phyloP scores from a whole-genome alignment of 108 stramenopile species.

The Fragilaria radians region DNA sequence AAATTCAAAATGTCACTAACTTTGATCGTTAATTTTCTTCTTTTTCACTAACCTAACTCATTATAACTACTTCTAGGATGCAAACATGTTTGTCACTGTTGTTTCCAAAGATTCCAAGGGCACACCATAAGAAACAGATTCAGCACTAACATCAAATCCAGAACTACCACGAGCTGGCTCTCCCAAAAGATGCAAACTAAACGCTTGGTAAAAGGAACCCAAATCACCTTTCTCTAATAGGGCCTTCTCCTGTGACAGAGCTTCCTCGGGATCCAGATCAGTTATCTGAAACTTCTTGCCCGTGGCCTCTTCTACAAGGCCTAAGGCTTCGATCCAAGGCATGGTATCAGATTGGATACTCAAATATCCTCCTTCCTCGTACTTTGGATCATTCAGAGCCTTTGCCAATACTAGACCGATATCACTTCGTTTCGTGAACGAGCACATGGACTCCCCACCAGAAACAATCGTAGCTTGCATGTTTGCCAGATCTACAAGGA shows the following conservation, averaged over 20 bases:
- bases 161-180: conserved; percentile 17
- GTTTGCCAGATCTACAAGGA: conserved; percentile 10
- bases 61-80: no score
- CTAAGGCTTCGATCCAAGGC: conserved; percentile 11
- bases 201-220: conserved; percentile 10
- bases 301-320: neutral
- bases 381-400: conserved; percentile 16
- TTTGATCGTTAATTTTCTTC: no score
- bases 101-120: conserved; percentile 9
- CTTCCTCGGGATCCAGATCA: conserved; percentile 8
- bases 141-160: conserved; percentile 9
- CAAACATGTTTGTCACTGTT: no score
- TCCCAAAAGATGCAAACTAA: conserved; percentile 19
- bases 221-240: conserved; percentile 17
- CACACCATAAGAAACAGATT: conserved; percentile 5
- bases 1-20: no score
- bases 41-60: no score
- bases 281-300: conserved; percentile 11
- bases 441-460: conserved; percentile 3
- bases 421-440: conserved; percentile 16
- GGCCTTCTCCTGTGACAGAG: conserved; percentile 7
- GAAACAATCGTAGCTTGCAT: conserved; percentile 1
- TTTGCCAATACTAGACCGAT: conserved; percentile 20
- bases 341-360: conserved; percentile 12
- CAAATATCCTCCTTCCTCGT: conserved; percentile 5